Conservation (phyloP, 2,329 filamentous ascomycete species). For the Colletotrichum lini region DNA sequence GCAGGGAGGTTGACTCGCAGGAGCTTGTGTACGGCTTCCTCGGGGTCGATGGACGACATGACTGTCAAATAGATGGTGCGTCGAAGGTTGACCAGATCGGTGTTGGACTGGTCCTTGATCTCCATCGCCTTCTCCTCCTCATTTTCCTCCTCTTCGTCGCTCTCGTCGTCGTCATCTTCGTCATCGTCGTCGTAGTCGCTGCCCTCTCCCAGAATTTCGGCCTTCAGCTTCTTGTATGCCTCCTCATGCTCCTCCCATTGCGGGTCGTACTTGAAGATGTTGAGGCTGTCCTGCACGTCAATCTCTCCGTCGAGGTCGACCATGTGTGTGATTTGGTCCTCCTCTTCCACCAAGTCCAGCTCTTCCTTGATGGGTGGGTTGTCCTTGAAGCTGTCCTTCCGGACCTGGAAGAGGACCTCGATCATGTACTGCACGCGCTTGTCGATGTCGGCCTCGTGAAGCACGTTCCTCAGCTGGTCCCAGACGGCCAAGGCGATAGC, state of each 20-base stretch:
- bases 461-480: conserved; percentile 93
- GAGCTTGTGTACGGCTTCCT: conserved; percentile 97
- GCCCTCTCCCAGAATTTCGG: conserved; percentile 94
- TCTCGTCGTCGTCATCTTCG: conserved; percentile 76
- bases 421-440: conserved; percentile 99
- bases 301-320: conserved; percentile 87
- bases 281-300: conserved; percentile 87
- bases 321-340: conserved; percentile 96
- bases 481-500: conserved; percentile 92
- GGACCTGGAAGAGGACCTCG: conserved; percentile 95
- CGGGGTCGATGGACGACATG: conserved; percentile 95
- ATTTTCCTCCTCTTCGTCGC: conserved; percentile 80
- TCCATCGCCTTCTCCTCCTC: conserved; percentile 88
- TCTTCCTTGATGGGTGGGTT: conserved; percentile 93
- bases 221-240: conserved; percentile 90
- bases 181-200: conserved; percentile 84
- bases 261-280: conserved; percentile 94
- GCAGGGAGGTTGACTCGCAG: conserved; percentile 92
- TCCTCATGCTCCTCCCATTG: conserved; percentile 94
- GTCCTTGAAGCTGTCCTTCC: conserved; percentile 97
- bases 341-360: conserved; percentile 94
- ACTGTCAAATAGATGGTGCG: conserved; percentile 97
- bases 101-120: conserved; percentile 98
- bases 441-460: conserved; percentile 97
- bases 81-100: conserved; percentile 92